Evolutionary conservation across 139 green algal genomes (phyloP), one percentile per base, ranked within the genome.

Genomic region (Chlorella sorokiniana): DNA sequence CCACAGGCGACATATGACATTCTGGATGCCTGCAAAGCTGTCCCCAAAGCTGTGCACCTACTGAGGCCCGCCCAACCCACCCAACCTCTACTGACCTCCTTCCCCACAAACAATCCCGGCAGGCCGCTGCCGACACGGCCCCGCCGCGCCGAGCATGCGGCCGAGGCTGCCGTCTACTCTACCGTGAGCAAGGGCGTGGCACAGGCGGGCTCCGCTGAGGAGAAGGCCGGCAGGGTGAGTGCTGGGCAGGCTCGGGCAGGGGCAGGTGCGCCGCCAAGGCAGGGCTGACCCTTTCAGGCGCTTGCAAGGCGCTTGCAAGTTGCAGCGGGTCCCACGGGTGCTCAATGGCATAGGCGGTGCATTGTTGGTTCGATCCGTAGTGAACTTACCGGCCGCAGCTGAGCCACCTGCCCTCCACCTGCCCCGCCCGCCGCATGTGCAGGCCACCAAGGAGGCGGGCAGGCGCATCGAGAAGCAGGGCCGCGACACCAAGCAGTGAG

Each of bases 401-500:
- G 18, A 23, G 20, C 14, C 18, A 4, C 9, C 2, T 65, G 59
- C 2, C 25, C 31, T 29, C 63, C 31, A 42, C 63, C 10, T 44
- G 27, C 14, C 33, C 31, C 31, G 8, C 63, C 2, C 18, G 5
- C 67, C 33, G 35, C 22, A 14, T 48, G 31, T 33, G 37, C 75
- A 71, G 59, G 75, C 75, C 4, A 42, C 71, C 18, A 41, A 42
- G 40, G 42, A 81, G 75, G 59, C 59, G 7, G 75, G 75, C 59
- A 41, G 71, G 59, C 56, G 41, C 59, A 56, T 81, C 16, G 75
- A 81, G 75, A 31, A 59, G n/a, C n/a, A 27, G 18, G 75, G 75
- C 27, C 42, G 41, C 27, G 59, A 81, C 29, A 81, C 75, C 56
- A 81, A 71, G 75, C 25, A 81, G 75, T 79, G 52, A 69, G 73